Conservation (phyloP, 352 stramenopile species). For the Blastocystis sp. region DNA sequence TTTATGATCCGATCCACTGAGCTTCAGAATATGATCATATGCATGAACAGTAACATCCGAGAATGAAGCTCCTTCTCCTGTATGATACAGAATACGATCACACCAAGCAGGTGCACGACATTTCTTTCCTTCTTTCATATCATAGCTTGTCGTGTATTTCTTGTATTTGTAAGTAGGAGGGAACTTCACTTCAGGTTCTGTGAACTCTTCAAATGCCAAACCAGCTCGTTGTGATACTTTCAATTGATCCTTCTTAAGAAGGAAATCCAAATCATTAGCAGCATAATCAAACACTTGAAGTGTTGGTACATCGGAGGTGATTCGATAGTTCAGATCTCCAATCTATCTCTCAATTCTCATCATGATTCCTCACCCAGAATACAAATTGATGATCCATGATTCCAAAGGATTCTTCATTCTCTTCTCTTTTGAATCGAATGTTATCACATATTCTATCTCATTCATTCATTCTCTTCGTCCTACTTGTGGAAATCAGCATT, state of each 20-base stretch:
- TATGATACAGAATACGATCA: constrained; percentile 45
- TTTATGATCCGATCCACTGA: constrained; percentile 91
- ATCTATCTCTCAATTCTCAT: not conserved
- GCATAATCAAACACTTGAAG: constrained; percentile 62
- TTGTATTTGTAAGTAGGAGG: constrained; percentile 48
- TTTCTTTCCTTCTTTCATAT: constrained; percentile 67
- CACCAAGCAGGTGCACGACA: constrained; percentile 62
- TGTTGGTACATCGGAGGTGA: constrained; percentile 64
- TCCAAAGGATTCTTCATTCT: constrained; percentile 67
- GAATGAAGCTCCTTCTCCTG: constrained; percentile 66
- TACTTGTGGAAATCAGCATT: constrained; percentile 21
- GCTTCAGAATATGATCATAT: not conserved
- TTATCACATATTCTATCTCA: constrained; percentile 38
- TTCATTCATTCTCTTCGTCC: not conserved
- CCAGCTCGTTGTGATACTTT: not conserved
- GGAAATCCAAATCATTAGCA: constrained; percentile 55
- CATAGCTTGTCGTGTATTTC: not conserved
- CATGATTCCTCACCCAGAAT: constrained; percentile 78
- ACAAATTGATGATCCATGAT: constrained; percentile 94
- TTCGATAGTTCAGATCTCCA: constrained; percentile 68
- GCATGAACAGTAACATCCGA: not conserved
- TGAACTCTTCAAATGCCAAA: not conserved
- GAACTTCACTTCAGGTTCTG: not conserved
- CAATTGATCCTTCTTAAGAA: constrained; percentile 24
- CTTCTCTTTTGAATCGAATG: constrained; percentile 1